Conservation (phyloP, 768 basidiomycete genomes). For the Sarcomyxa edulis region DNA sequence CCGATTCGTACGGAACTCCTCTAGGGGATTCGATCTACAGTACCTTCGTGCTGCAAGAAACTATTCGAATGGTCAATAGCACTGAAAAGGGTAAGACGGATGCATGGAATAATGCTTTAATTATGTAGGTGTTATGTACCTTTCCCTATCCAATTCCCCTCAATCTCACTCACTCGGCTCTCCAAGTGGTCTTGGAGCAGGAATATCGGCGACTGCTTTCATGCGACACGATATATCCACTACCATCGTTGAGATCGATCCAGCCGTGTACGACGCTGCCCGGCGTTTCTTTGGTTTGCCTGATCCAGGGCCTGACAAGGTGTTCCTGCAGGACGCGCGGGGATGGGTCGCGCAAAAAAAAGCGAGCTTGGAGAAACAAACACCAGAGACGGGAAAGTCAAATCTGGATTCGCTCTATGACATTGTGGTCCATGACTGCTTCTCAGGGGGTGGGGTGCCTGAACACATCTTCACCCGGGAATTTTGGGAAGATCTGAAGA, state of each 20-base stretch:
- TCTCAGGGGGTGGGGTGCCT: constrained; percentile 91
- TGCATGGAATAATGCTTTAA: constrained; percentile 48
- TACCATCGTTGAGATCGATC: constrained; percentile 92
- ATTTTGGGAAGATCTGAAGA: constrained; percentile 74
- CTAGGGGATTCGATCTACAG: constrained; percentile 80
- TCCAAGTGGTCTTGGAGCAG: constrained; percentile 88
- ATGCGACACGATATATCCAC: constrained; percentile 61
- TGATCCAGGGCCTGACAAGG: constrained; percentile 48
- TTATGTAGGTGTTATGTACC: constrained; percentile 62
- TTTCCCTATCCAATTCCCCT: too few relatives aligned
- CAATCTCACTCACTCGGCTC: too few relatives aligned
- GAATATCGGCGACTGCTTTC: constrained; percentile 76
- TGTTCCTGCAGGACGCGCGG: constrained; percentile 78
- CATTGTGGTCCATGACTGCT: constrained; percentile 85
- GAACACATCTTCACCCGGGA: constrained; percentile 78
- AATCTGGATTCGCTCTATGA: constrained; percentile 45
- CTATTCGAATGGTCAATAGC: constrained; percentile 62
- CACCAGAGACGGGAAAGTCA: too few relatives aligned
- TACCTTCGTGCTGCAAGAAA: constrained; percentile 86
- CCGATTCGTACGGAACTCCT: constrained; percentile 46
- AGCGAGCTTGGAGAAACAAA: constrained; percentile 14
- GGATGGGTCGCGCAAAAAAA: constrained; percentile 52
- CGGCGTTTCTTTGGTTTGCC: constrained; percentile 75
- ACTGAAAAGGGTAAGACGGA: constrained; percentile 30
- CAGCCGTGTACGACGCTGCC: constrained; percentile 82